Evolutionary conservation across 176 grass and related monocot species (phyloP).

Genomic region (Avena eriantha): DNA sequence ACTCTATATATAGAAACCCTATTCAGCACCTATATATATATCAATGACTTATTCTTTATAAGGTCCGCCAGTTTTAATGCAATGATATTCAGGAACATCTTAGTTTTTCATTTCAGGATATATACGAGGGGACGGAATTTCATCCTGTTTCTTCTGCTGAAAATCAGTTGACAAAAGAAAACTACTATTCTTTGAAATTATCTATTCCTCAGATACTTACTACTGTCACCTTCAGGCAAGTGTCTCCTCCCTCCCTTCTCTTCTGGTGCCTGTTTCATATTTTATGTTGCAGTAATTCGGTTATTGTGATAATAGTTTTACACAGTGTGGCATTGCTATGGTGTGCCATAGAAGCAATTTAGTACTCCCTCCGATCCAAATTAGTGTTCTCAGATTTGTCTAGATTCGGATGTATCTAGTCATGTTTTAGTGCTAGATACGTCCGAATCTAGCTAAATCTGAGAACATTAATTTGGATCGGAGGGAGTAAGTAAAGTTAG

Average conservation of each 20-base stretch:
- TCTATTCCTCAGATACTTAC: conserved; percentile 61
- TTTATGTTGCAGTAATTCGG: background rate
- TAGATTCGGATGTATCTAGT: too few species aligned
- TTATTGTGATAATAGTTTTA: conserved; percentile 38
- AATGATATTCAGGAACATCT: conserved; percentile 45
- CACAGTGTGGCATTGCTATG: conserved; percentile 23
- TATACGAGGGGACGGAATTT: conserved; percentile 96
- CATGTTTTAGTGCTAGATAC: too few species aligned
- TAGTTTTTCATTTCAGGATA: conserved; percentile 73
- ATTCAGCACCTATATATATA: conserved; percentile 33
- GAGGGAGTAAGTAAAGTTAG: conserved; percentile 32
- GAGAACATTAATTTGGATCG: too few species aligned
- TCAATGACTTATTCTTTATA: conserved; percentile 13
- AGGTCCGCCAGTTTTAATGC: conserved; percentile 19
- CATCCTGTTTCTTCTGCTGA: conserved; percentile 70
- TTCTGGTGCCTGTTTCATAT: conserved; percentile 27
- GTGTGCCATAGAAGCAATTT: conserved; percentile 28
- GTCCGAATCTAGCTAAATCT: too few species aligned
- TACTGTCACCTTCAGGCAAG: conserved; percentile 67
- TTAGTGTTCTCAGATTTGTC: too few species aligned
- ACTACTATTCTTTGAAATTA: conserved; percentile 66
- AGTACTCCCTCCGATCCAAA: too few species aligned
- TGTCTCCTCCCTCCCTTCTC: conserved; percentile 40
- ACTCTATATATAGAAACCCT: too few species aligned
- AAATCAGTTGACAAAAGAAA: conserved; percentile 63